These are phyloP conservation scores for Colletotrichum sp. DNA, from an alignment of 2,329 filamentous ascomycete species.

Conservation along the genomic window DNA sequence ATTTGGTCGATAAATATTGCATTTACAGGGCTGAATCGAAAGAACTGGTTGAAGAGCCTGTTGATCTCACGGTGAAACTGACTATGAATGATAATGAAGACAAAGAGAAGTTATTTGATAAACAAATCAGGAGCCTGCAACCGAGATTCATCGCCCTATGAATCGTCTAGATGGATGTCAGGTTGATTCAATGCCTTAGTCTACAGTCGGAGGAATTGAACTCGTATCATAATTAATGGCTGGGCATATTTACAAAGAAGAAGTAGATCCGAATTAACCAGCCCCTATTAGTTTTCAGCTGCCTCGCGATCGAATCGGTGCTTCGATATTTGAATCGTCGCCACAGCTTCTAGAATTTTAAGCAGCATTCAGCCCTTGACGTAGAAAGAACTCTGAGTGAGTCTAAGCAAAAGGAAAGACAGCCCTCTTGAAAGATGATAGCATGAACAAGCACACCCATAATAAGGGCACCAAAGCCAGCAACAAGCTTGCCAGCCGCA, in stretches of 20 bases:
- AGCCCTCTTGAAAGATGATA: neutral
- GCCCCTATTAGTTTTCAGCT: neutral
- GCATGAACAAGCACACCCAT: neutral
- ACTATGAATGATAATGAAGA: too few species aligned
- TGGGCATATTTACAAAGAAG: neutral
- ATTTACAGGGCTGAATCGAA: fast-evolving
- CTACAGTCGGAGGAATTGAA: neutral
- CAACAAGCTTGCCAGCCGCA: constrained; percentile 19
- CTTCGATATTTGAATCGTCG: neutral
- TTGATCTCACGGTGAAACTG: too few species aligned
- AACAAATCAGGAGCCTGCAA: too few species aligned
- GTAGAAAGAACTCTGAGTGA: neutral
- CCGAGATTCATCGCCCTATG: too few species aligned
- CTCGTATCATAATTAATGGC: neutral
- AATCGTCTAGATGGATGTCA: too few species aligned
- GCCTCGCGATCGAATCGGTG: neutral
- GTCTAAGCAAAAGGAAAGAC: neutral
- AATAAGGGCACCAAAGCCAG: constrained; percentile 1
- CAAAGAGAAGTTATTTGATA: fast-evolving
- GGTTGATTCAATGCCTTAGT: too few species aligned
- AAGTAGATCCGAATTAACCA: neutral
- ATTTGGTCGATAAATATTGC: fast-evolving
- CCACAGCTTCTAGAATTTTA: neutral
- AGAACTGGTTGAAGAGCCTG: too few species aligned
- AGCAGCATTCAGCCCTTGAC: neutral